Conservation (phyloP, 768 basidiomycete species). For the Cystobasidium tubakii region DNA sequence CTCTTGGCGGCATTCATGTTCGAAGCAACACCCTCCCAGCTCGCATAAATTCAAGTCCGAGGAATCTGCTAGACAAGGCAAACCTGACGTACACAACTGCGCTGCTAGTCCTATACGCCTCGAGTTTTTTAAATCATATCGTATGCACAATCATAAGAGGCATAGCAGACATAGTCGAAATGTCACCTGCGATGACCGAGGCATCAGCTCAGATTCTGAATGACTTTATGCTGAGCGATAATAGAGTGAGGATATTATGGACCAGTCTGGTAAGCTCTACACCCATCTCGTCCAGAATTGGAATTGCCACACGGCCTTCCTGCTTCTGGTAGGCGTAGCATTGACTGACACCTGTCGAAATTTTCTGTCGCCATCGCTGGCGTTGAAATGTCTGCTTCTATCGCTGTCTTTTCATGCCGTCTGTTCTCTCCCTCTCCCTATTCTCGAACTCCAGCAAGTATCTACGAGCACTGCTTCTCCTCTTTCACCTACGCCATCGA, state of each 20-base stretch:
- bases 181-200: background rate
- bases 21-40: background rate
- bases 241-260: background rate
- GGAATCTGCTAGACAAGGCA: too few species aligned
- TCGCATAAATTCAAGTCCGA: background rate
- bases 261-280: constrained; percentile 1
- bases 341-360: background rate
- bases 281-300: background rate
- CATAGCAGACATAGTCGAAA: background rate
- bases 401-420: background rate
- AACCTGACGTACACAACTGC: background rate
- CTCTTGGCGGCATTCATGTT: background rate
- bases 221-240: background rate
- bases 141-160: constrained; percentile 2
- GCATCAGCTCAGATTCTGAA: background rate
- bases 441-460: background rate
- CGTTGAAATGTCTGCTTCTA: background rate
- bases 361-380: background rate
- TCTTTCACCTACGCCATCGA: background rate
- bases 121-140: background rate
- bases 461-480: background rate
- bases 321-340: background rate
- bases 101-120: background rate
- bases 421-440: background rate
- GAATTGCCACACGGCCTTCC: background rate